Evolutionary conservation across 495 filamentous ascomycete species (phyloP).

Genomic region (Apiosordaria backusii): DNA sequence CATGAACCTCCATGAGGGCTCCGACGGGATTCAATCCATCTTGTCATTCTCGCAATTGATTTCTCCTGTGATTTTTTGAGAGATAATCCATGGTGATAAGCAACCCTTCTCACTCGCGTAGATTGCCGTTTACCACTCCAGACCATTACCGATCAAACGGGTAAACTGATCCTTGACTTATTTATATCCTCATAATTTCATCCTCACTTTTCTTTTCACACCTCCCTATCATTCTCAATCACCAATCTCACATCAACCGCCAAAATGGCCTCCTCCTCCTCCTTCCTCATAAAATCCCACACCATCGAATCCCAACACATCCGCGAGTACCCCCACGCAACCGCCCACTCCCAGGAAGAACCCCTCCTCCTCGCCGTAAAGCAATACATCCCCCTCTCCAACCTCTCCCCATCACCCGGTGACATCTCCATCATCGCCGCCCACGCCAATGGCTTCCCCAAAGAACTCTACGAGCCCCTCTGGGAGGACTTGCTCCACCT

Average conservation of each 20-base stretch:
- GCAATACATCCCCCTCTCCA: slow-evolving; percentile 74
- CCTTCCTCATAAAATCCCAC: slow-evolving; percentile 52
- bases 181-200: neutral
- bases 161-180: neutral
- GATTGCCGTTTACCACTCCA: neutral
- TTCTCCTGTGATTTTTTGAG: neutral
- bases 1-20: neutral
- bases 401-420: slow-evolving; percentile 58
- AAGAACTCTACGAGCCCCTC: slow-evolving; percentile 85
- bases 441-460: slow-evolving; percentile 88
- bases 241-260: neutral
- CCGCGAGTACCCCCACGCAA: slow-evolving; percentile 66
- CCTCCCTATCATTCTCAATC: neutral
- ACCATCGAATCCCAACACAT: slow-evolving; percentile 63
- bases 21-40: too few relatives aligned
- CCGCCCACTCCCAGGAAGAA: slow-evolving; percentile 59
- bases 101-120: neutral
- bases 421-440: slow-evolving; percentile 81
- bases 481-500: slow-evolving; percentile 69
- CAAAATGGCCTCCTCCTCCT: slow-evolving; percentile 27
- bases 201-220: too few relatives aligned
- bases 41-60: neutral
- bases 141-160: neutral
- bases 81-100: neutral
- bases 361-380: slow-evolving; percentile 68